A percentile compares a stretch with the other conserved stretches of the same genome.
Evolutionary conservation across 306 rosid species (phyloP).

Genomic region (Astragalus membranaceus): DNA sequence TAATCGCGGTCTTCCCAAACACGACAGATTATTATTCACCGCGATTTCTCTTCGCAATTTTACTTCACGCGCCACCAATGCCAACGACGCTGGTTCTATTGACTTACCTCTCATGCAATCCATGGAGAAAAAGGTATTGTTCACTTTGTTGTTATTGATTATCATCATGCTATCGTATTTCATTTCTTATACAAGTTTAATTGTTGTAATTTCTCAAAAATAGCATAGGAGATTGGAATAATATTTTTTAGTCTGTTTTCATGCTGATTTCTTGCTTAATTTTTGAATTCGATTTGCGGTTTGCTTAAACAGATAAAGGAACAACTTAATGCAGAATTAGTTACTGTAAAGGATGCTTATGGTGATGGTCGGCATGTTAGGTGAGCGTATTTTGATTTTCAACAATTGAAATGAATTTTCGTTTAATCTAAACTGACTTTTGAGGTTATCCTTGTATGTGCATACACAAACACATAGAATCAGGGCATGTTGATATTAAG

Average conservation of each 20-base stretch:
- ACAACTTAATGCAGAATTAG: slow-evolving; percentile 74
- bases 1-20: not conserved
- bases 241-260: not conserved
- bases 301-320: slow-evolving; percentile 57
- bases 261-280: not conserved
- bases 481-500: not conserved
- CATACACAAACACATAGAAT: not conserved
- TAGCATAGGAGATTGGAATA: not conserved
- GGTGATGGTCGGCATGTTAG: slow-evolving; percentile 95
- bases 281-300: slow-evolving; percentile 5
- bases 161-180: not conserved
- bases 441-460: not conserved
- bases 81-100: slow-evolving; percentile 57
- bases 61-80: slow-evolving; percentile 44
- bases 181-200: not conserved
- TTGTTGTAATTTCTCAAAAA: not conserved
- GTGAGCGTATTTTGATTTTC: slow-evolving; percentile 22
- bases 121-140: slow-evolving; percentile 58
- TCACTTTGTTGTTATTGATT: not conserved
- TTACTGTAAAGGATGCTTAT: slow-evolving; percentile 63
- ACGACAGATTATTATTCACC: not conserved
- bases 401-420: not conserved
- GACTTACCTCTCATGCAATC: slow-evolving; percentile 67
- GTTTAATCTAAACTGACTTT: not conserved
- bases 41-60: slow-evolving; percentile 25